Evolutionary conservation across 495 filamentous ascomycete genomes (phyloP).

Genomic region (Penicillium arizonense): DNA sequence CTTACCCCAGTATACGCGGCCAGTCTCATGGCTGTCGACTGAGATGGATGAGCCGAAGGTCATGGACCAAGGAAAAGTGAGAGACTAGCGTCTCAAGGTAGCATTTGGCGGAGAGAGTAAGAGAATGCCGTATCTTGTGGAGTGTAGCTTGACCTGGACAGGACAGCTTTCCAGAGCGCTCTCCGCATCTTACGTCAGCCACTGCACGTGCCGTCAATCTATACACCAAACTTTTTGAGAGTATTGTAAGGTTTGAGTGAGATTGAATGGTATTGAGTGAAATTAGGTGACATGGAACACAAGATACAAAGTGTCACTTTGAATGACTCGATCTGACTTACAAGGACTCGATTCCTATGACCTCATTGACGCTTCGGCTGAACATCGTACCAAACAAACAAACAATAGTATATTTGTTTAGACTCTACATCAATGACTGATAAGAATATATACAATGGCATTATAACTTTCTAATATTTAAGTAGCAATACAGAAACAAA

Average conservation of each 20-base stretch:
- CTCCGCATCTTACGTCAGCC: conserved; percentile 41
- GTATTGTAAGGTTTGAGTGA: too few species aligned
- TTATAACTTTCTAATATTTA: too few species aligned
- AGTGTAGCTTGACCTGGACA: conserved; percentile 37
- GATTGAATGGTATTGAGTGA: too few species aligned
- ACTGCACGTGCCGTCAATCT: conserved; percentile 17
- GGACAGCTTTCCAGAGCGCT: conserved; percentile 41
- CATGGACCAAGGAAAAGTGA: conserved; percentile 26
- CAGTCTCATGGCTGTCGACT: conserved; percentile 46
- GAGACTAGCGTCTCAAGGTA: conserved; percentile 11
- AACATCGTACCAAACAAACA: too few species aligned
- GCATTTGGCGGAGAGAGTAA: conserved; percentile 18
- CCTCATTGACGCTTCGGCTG: too few species aligned
- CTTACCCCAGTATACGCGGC: conserved; percentile 54
- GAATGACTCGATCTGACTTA: too few species aligned
- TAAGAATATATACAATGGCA: too few species aligned
- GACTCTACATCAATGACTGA: too few species aligned
- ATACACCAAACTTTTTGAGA: background rate
- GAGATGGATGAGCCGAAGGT: conserved; percentile 25
- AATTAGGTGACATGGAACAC: too few species aligned
- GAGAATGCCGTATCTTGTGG: conserved; percentile 7
- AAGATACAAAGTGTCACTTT: too few species aligned
- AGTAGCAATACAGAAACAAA: background rate
- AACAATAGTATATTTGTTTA: too few species aligned
- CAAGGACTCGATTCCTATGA: too few species aligned